Evolutionary conservation across 2,329 filamentous ascomycete species (phyloP).

Genomic region (Neoarthrinium moseri): DNA sequence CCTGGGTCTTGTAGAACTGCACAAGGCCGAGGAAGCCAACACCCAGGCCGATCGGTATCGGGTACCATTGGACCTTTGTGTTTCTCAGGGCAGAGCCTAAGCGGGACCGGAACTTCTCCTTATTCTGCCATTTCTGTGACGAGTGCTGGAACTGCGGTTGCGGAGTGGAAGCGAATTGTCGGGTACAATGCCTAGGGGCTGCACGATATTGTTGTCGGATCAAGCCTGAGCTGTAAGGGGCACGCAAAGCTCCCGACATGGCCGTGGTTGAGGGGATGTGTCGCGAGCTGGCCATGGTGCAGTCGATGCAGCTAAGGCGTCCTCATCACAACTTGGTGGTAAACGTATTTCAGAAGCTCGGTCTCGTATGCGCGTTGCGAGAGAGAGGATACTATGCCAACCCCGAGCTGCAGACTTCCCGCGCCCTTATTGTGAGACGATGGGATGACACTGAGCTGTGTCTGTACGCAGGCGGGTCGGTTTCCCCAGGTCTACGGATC

Average conservation of each 20-base stretch:
- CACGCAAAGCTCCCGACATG: neutral
- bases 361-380: too few species aligned
- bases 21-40: slow-evolving; percentile 80
- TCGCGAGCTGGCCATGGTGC: neutral
- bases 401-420: too few species aligned
- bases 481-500: slow-evolving; percentile 5
- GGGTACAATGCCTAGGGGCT: slow-evolving; percentile 17
- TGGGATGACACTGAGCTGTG: too few species aligned
- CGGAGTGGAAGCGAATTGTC: slow-evolving; percentile 22
- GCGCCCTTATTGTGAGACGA: too few species aligned
- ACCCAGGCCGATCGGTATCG: slow-evolving; percentile 83
- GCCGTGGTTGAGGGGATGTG: neutral
- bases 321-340: slow-evolving; percentile 3
- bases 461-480: too few species aligned
- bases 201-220: slow-evolving; percentile 17
- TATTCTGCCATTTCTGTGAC: slow-evolving; percentile 38
- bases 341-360: too few species aligned
- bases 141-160: slow-evolving; percentile 40
- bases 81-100: slow-evolving; percentile 49
- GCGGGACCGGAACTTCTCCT: slow-evolving; percentile 47
- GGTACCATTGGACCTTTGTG: slow-evolving; percentile 77
- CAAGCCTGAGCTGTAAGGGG: slow-evolving; percentile 9
- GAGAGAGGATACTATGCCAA: too few species aligned
- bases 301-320: neutral
- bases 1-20: slow-evolving; percentile 76